Evolutionary conservation across 2,329 filamentous ascomycete genomes (phyloP).

Genomic region (Diaporthe caulivora): DNA sequence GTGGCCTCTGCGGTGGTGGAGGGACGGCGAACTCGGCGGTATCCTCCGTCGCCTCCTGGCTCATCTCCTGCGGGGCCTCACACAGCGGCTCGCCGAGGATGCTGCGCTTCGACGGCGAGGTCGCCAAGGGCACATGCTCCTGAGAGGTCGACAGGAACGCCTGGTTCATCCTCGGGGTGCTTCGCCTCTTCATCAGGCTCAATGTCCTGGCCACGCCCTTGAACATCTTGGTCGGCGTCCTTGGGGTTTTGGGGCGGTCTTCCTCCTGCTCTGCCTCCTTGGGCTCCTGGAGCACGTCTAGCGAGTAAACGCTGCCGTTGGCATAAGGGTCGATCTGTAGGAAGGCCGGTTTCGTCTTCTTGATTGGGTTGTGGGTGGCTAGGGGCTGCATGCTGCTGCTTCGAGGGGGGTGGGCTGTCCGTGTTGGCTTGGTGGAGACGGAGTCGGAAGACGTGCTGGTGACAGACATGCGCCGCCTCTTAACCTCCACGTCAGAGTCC

Average conservation of each 20-base stretch:
- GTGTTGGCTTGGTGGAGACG: constrained; percentile 40
- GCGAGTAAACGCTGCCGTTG: constrained; percentile 50
- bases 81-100: constrained; percentile 42
- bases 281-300: constrained; percentile 44
- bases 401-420: constrained; percentile 50
- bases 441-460: constrained; percentile 47
- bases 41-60: background rate
- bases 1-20: constrained; percentile 45
- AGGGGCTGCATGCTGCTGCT: constrained; percentile 58
- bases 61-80: constrained; percentile 35
- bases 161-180: constrained; percentile 60
- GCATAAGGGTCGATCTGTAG: constrained; percentile 68
- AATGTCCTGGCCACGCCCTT: constrained; percentile 63
- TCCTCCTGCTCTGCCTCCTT: constrained; percentile 46
- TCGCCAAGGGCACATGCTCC: constrained; percentile 48
- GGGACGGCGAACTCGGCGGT: constrained; percentile 47
- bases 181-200: constrained; percentile 67
- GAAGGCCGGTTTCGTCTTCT: constrained; percentile 58
- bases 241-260: constrained; percentile 53
- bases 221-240: constrained; percentile 61
- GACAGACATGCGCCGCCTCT: constrained; percentile 48
- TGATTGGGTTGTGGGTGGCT: constrained; percentile 46
- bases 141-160: constrained; percentile 49
- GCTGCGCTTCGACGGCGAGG: constrained; percentile 47
- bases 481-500: constrained; percentile 42